Evolutionary conservation across 1,284 basidiomycete species (phyloP).

Genomic region (Irpex rosettiformis): DNA sequence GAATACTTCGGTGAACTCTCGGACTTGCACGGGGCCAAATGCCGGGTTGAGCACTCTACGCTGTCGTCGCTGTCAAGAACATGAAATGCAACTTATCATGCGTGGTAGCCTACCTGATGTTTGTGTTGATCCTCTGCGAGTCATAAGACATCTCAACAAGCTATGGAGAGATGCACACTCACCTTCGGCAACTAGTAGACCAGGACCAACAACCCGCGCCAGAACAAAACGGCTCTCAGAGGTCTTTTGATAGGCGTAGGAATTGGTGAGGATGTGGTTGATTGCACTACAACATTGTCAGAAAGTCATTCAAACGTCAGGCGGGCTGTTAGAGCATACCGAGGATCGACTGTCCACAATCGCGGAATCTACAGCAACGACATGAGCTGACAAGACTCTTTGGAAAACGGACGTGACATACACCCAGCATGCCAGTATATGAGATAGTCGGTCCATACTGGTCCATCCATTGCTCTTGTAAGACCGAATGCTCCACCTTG

Average conservation of each 20-base stretch:
- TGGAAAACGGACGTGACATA: neutral
- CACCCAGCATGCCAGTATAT: constrained; percentile 2
- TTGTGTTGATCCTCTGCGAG: constrained; percentile 37
- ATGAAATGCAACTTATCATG: neutral
- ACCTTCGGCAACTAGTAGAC: constrained; percentile 46
- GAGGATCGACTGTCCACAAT: constrained; percentile 6
- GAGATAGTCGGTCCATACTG: constrained; percentile 45
- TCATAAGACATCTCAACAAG: neutral
- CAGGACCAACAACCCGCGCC: constrained; percentile 40
- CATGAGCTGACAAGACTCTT: neutral
- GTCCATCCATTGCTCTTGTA: constrained; percentile 52
- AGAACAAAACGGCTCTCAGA: constrained; percentile 33
- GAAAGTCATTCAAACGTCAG: no score
- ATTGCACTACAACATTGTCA: constrained; percentile 34
- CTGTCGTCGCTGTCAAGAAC: constrained; percentile 14
- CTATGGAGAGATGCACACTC: neutral
- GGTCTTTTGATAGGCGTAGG: constrained; percentile 45
- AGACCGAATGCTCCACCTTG: constrained; percentile 34
- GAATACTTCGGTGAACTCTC: constrained; percentile 32
- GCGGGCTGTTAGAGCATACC: no score
- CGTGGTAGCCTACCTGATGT: constrained; percentile 43
- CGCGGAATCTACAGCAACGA: neutral
- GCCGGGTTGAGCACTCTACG: constrained; percentile 34
- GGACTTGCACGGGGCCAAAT: constrained; percentile 31
- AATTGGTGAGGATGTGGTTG: constrained; percentile 46